These are phyloP conservation scores for Ganoderma resinaceum DNA, from an alignment of 1,284 basidiomycete genomes.

Conservation along the genomic window DNA sequence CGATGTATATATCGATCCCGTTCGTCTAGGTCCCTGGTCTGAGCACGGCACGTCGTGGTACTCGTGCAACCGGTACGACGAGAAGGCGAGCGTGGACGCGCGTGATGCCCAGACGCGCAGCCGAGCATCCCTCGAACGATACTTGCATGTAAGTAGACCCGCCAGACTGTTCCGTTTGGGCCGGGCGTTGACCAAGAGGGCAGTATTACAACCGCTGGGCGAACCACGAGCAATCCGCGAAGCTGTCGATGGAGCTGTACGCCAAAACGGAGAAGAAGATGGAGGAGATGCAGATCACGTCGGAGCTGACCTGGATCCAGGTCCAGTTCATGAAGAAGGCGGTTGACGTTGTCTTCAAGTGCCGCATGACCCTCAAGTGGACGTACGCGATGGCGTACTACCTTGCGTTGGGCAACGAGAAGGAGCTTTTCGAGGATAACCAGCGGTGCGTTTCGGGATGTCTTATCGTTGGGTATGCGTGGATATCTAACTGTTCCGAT, in stretches of 20 bases:
- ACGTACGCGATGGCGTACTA: slow-evolving; percentile 99
- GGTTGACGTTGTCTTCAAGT: slow-evolving; percentile 89
- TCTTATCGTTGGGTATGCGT: not conserved
- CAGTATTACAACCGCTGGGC: slow-evolving; percentile 99
- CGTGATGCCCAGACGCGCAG: slow-evolving; percentile 90
- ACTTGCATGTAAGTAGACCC: slow-evolving; percentile 84
- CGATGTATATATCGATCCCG: slow-evolving; percentile 51
- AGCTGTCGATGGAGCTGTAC: slow-evolving; percentile 92
- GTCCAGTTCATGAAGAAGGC: slow-evolving; percentile 99
- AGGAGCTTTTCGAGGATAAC: slow-evolving; percentile 97
- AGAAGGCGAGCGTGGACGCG: slow-evolving; percentile 89
- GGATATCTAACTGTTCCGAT: slow-evolving; percentile 12
- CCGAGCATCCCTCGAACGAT: slow-evolving; percentile 91
- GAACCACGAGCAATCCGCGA: slow-evolving; percentile 98
- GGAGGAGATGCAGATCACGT: slow-evolving; percentile 97
- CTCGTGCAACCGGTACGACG: slow-evolving; percentile 97
- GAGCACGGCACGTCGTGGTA: slow-evolving; percentile 99
- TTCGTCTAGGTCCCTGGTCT: slow-evolving; percentile 86
- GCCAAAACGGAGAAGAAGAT: slow-evolving; percentile 99
- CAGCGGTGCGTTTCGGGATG: slow-evolving; percentile 66
- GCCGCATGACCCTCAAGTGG: slow-evolving; percentile 98
- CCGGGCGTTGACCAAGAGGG: slow-evolving; percentile 8
- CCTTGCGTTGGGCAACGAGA: slow-evolving; percentile 87
- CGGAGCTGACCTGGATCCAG: slow-evolving; percentile 96
- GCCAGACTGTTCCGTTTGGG: slow-evolving; percentile 5